These are phyloP conservation scores for Neoscytalidium dimidiatum DNA, from an alignment of 2,329 filamentous ascomycete species.

Conservation along the genomic window DNA sequence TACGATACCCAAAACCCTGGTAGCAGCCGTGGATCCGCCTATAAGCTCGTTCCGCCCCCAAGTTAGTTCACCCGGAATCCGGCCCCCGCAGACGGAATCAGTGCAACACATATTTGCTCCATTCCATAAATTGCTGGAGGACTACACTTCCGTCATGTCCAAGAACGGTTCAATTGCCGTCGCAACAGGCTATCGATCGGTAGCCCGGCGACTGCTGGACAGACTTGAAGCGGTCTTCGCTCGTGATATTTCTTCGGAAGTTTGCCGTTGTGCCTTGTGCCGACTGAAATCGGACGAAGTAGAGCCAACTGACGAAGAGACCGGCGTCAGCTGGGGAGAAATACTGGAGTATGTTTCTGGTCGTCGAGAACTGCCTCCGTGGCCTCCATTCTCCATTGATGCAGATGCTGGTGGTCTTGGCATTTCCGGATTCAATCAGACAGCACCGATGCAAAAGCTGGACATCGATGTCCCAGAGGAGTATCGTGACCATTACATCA, in stretches of 20 bases:
- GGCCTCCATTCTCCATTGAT: conserved; percentile 78
- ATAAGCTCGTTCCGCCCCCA: conserved; percentile 56
- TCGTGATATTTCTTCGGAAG: conserved; percentile 81
- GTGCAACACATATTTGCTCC: conserved; percentile 78
- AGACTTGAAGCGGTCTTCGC: conserved; percentile 93
- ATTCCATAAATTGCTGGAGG: conserved; percentile 79
- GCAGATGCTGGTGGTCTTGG: conserved; percentile 56
- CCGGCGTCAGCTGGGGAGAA: conserved; percentile 90
- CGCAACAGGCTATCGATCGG: conserved; percentile 90
- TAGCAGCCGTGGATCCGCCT: conserved; percentile 61
- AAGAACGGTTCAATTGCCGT: conserved; percentile 90
- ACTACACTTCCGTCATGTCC: conserved; percentile 78
- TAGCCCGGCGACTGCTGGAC: conserved; percentile 87
- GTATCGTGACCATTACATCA: conserved; percentile 87
- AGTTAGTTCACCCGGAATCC: conserved; percentile 54
- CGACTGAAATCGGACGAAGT: conserved; percentile 47
- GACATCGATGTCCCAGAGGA: conserved; percentile 94
- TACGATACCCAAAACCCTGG: conserved; percentile 70
- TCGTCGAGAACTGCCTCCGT: conserved; percentile 78
- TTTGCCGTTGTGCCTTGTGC: conserved; percentile 87
- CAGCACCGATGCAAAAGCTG: conserved; percentile 71
- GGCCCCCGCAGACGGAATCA: conserved; percentile 50
- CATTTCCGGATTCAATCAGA: conserved; percentile 52
- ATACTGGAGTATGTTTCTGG: conserved; percentile 92
- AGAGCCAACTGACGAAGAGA: conserved; percentile 48